Conservation (phyloP, 495 filamentous ascomycete species). For the Schizothecium vesticola region DNA sequence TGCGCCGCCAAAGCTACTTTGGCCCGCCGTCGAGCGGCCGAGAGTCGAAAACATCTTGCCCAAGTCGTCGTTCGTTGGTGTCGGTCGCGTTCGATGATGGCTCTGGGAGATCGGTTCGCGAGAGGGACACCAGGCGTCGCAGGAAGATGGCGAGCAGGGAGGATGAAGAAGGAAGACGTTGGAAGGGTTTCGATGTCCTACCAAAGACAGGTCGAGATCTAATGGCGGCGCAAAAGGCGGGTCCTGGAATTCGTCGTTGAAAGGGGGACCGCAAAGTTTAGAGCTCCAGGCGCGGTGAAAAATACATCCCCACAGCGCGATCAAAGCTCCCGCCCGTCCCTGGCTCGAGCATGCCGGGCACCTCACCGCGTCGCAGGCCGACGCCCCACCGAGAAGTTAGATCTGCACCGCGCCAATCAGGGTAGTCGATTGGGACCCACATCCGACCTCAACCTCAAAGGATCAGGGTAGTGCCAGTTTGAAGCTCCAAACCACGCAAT, state of each 20-base stretch:
- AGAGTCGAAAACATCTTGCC: constrained; percentile 7
- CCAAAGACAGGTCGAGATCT: neutral
- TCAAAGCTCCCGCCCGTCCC: constrained; percentile 10
- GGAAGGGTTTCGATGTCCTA: neutral
- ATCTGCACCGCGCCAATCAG: constrained; percentile 20
- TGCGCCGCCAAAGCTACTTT: constrained; percentile 6
- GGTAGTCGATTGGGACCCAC: constrained; percentile 14
- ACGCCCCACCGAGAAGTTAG: neutral
- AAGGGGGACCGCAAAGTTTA: neutral
- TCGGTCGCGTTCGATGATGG: neutral
- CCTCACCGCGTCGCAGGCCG: constrained; percentile 15
- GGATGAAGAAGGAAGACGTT: neutral
- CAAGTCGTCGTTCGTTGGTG: constrained; percentile 6
- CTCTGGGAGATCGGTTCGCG: neutral
- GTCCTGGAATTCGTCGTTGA: neutral
- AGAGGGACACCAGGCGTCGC: neutral
- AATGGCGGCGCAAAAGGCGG: neutral
- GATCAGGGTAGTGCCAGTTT: constrained; percentile 8
- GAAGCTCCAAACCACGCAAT: constrained; percentile 29
- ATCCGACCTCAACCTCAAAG: constrained; percentile 27
- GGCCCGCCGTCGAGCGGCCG: constrained; percentile 11
- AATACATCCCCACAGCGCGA: constrained; percentile 13
- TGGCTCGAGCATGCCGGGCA: neutral
- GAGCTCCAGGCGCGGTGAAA: constrained; percentile 6
- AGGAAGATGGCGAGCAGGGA: neutral